phyloP scores from a whole-genome alignment of 139 green algal genomes.

The Parachlorella kessleri region DNA sequence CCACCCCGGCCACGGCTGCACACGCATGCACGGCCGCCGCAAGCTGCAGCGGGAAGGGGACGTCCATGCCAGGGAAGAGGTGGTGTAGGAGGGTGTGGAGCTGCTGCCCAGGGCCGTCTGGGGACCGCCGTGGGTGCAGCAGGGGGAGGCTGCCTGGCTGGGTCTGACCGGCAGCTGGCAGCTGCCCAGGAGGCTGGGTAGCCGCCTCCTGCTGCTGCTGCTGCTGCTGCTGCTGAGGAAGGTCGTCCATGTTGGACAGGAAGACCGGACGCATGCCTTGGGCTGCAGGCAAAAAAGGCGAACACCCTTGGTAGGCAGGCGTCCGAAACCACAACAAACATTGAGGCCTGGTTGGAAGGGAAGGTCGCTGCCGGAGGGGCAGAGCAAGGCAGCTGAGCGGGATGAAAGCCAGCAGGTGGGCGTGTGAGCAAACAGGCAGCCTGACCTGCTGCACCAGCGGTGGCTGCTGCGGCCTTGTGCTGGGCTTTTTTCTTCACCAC shows the following conservation, averaged over 20 bases:
- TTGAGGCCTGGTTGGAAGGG: neutral
- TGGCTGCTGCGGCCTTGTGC: neutral
- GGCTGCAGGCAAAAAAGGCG: neutral
- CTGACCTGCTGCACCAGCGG: neutral
- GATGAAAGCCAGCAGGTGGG: no score
- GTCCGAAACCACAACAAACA: neutral
- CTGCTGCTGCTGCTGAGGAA: neutral
- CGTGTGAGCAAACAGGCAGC: no score
- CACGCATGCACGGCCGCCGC: neutral
- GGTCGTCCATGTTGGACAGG: neutral
- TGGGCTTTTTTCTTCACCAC: neutral
- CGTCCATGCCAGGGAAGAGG: neutral
- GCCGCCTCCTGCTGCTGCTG: conserved; percentile 1
- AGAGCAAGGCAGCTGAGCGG: no score
- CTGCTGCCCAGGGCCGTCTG: no score
- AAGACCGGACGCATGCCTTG: conserved; percentile 1
- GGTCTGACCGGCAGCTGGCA: neutral
- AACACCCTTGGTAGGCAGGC: neutral
- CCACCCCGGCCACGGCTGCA: neutral
- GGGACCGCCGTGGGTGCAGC: no score
- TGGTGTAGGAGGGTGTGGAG: neutral
- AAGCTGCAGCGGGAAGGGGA: neutral
- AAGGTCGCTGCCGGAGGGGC: no score
- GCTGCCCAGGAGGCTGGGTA: neutral
- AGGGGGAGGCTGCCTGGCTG: no score